These are phyloP conservation scores for Clitopilus hobsonii DNA, from an alignment of 768 basidiomycete species.

Conservation along the genomic window DNA sequence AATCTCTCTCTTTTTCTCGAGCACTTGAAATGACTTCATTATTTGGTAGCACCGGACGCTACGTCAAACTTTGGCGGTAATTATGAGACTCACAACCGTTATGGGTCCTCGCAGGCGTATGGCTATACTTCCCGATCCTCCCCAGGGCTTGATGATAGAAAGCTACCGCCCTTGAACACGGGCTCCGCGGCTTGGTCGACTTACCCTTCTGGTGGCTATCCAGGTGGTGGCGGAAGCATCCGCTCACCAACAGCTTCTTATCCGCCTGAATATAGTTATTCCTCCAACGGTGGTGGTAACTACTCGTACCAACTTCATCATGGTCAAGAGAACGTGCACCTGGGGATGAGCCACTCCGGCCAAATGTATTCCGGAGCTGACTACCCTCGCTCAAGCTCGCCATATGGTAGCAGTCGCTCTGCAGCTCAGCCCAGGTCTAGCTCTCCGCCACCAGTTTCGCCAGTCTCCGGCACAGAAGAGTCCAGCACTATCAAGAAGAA, in stretches of 20 bases:
- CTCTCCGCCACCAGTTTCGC: slow-evolving; percentile 46
- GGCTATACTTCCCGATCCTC: slow-evolving; percentile 40
- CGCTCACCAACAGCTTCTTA: slow-evolving; percentile 66
- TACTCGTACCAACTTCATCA: slow-evolving; percentile 38
- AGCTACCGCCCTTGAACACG: slow-evolving; percentile 53
- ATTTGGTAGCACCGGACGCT: slow-evolving; percentile 40
- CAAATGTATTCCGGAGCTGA: slow-evolving; percentile 27
- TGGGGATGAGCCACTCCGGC: slow-evolving; percentile 14
- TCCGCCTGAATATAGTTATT: slow-evolving; percentile 43
- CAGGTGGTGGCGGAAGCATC: slow-evolving; percentile 33
- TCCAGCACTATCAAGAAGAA: slow-evolving; percentile 78
- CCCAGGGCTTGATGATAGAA: slow-evolving; percentile 44
- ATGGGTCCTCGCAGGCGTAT: slow-evolving; percentile 37
- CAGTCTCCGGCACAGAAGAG: slow-evolving; percentile 44
- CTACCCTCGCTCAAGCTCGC: slow-evolving; percentile 35
- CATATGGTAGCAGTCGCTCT: slow-evolving; percentile 36
- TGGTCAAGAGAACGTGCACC: slow-evolving; percentile 20
- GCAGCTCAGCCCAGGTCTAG: slow-evolving; percentile 11
- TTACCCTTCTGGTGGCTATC: slow-evolving; percentile 22
- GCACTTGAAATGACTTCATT: slow-evolving; percentile 23
- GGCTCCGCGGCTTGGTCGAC: slow-evolving; percentile 31
- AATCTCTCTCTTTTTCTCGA: background rate
- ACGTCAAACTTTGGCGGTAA: slow-evolving; percentile 39
- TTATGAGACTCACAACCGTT: slow-evolving; percentile 60
- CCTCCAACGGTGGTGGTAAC: slow-evolving; percentile 26